Percentiles rank a stretch among this genome's conserved stretches.
Evolutionary conservation across 202 grass and related monocot species (phyloP).

Genomic region (Sporobolus alterniflorus): DNA sequence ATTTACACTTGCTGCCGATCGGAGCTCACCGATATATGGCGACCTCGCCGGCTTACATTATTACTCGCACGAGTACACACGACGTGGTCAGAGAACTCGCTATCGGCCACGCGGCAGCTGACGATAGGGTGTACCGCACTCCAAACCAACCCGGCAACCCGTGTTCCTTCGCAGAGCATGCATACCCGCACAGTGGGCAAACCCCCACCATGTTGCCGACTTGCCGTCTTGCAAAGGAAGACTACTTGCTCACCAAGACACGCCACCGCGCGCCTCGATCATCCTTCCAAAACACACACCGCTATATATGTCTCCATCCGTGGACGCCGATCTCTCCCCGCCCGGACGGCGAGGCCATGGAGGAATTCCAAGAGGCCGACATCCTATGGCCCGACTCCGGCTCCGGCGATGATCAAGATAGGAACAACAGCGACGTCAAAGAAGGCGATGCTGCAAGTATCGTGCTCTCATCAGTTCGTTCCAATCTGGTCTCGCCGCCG

Average conservation of each 20-base stretch:
- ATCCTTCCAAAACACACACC: slow-evolving; percentile 36
- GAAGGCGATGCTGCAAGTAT: neutral
- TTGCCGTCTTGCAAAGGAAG: slow-evolving; percentile 39
- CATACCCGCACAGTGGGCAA: neutral
- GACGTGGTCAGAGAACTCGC: no score
- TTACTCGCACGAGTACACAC: neutral
- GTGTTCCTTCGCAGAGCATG: slow-evolving; percentile 5
- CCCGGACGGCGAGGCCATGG: slow-evolving; percentile 57
- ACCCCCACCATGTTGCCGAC: neutral
- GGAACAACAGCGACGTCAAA: no score
- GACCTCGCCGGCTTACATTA: neutral
- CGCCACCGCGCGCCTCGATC: slow-evolving; percentile 15
- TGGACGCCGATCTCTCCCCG: slow-evolving; percentile 3
- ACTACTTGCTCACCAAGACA: slow-evolving; percentile 54
- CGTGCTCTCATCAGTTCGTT: neutral
- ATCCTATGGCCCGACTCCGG: slow-evolving; percentile 56
- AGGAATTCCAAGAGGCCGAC: slow-evolving; percentile 63
- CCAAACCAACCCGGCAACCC: slow-evolving; percentile 44
- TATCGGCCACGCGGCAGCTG: slow-evolving; percentile 21
- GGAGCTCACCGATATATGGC: neutral
- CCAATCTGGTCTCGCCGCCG: neutral
- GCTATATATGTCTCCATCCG: slow-evolving; percentile 19
- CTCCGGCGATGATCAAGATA: neutral
- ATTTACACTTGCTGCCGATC: neutral
- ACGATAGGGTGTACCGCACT: slow-evolving; percentile 52